A percentile compares a stretch with the other conserved stretches of the same genome.
Evolutionary conservation across 108 stramenopile species (phyloP).

Genomic region (Pseudonitzschia multiseries): DNA sequence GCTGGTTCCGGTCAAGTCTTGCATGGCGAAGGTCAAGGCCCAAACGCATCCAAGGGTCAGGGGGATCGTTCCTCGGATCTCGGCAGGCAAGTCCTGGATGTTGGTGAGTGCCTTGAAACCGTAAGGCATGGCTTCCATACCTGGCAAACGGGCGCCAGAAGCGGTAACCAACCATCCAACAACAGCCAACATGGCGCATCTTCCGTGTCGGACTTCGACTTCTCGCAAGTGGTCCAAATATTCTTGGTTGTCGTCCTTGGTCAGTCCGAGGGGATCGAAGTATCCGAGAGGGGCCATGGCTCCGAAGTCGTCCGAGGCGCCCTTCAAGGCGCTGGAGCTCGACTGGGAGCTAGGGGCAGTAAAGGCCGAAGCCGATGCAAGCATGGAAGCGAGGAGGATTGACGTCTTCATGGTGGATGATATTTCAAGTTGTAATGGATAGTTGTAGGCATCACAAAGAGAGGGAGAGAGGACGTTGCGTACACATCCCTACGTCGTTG

Average conservation of each 20-base stretch:
- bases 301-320: conserved; percentile 50
- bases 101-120: conserved; percentile 37
- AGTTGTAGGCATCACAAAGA: neutral
- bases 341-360: conserved; percentile 47
- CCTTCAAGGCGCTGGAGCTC: conserved; percentile 35
- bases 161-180: conserved; percentile 67
- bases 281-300: conserved; percentile 51
- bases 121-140: conserved; percentile 44
- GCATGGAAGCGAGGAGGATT: conserved; percentile 47
- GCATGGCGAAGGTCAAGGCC: conserved; percentile 40
- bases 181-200: conserved; percentile 75
- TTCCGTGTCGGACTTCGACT: conserved; percentile 70
- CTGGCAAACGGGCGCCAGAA: conserved; percentile 52
- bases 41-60: conserved; percentile 48
- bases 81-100: conserved; percentile 23
- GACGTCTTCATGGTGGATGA: conserved; percentile 49
- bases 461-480: neutral
- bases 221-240: conserved; percentile 53
- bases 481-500: neutral
- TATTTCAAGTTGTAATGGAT: neutral
- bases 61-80: conserved; percentile 5
- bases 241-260: conserved; percentile 44
- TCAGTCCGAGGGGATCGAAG: conserved; percentile 40
- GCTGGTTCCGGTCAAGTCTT: conserved; percentile 44
- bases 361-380: conserved; percentile 45